These are phyloP conservation scores for Saccharomycopsis sp. DNA, from an alignment of 805 yeast species.

Conservation along the genomic window DNA sequence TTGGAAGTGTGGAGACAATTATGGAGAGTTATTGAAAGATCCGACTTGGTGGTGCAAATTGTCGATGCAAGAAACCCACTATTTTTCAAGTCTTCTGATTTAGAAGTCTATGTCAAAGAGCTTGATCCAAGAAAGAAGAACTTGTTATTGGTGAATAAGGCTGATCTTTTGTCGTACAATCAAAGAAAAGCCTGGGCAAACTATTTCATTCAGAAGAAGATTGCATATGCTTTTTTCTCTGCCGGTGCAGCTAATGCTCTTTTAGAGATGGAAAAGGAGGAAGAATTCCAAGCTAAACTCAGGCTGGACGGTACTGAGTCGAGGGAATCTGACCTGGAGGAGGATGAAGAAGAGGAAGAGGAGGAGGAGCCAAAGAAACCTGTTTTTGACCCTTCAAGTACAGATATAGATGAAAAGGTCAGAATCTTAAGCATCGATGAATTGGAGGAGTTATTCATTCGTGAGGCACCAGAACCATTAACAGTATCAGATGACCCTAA, in stretches of 20 bases:
- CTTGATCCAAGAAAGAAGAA: conserved; percentile 70
- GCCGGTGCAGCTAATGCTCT: conserved; percentile 79
- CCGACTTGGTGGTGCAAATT: conserved; percentile 90
- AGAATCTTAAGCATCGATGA: conserved; percentile 77
- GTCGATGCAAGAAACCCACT: conserved; percentile 96
- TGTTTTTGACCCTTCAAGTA: conserved; percentile 27
- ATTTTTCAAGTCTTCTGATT: conserved; percentile 80
- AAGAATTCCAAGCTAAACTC: conserved; percentile 28
- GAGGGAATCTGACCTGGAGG: conserved; percentile 21
- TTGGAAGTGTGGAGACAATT: conserved; percentile 97
- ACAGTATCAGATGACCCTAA: conserved; percentile 48
- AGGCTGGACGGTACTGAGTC: background rate
- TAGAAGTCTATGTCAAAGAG: conserved; percentile 77
- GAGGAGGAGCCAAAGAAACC: conserved; percentile 22
- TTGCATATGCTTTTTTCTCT: conserved; percentile 85
- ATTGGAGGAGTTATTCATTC: conserved; percentile 70
- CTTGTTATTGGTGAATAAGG: conserved; percentile 82
- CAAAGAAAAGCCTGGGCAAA: conserved; percentile 87
- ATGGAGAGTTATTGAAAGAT: conserved; percentile 96
- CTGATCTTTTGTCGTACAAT: conserved; percentile 71
- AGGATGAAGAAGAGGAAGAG: conserved; percentile 25
- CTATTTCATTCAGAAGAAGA: conserved; percentile 61
- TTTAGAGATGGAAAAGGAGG: conserved; percentile 55
- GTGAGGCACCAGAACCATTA: conserved; percentile 67
- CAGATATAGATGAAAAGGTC: conserved; percentile 41